These are phyloP conservation scores for Cryptosporidium viatorum DNA, from an alignment of 169 alveolate species.

Conservation along the genomic window DNA sequence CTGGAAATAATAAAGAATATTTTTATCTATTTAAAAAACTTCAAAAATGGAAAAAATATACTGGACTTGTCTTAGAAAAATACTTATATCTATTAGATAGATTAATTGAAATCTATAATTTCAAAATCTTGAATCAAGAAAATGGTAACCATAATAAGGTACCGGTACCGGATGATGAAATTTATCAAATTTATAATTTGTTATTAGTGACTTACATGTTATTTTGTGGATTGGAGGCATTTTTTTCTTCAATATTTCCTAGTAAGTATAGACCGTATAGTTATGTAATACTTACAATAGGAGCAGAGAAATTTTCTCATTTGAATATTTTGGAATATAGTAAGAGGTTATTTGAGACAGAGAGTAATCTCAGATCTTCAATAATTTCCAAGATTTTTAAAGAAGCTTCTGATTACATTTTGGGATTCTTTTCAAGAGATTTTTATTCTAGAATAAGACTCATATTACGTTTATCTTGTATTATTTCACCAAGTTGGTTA, in stretches of 20 bases:
- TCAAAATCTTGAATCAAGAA: background rate
- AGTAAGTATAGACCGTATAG: constrained; percentile 58
- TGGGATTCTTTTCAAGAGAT: constrained; percentile 11
- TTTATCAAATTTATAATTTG: background rate
- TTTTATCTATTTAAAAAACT: background rate
- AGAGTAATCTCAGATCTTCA: background rate
- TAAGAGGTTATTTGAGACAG: background rate
- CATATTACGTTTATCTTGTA: background rate
- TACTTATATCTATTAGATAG: constrained; percentile 15
- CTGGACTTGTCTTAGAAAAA: constrained; percentile 14
- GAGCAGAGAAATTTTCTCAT: constrained; percentile 63
- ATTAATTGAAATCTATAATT: background rate
- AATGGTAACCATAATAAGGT: background rate
- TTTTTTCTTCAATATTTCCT: constrained; percentile 55
- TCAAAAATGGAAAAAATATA: constrained; percentile 49
- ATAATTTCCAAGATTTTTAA: background rate
- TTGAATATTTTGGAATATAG: constrained; percentile 46
- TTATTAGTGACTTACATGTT: constrained; percentile 37
- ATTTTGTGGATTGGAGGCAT: constrained; percentile 45
- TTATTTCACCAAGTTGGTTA: constrained; percentile 58
- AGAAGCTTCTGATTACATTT: constrained; percentile 19
- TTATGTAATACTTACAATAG: constrained; percentile 42
- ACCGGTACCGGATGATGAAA: background rate
- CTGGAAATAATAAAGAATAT: background rate
- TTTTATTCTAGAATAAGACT: constrained; percentile 27